Conservation (phyloP, 805 yeast genomes). For the Wickerhamiella hasegawae region DNA sequence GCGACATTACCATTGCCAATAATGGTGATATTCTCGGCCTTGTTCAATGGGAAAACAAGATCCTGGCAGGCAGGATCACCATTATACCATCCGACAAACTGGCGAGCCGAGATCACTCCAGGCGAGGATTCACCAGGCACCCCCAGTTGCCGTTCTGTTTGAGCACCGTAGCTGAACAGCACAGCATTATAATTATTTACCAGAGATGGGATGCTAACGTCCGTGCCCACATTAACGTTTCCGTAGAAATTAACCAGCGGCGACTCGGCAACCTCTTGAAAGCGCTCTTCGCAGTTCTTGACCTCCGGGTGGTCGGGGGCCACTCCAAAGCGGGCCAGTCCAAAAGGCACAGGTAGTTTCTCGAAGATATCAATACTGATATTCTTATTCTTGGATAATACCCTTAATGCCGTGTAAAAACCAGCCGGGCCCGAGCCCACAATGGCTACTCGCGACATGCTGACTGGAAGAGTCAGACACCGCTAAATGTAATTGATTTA, state of each 20-base stretch:
- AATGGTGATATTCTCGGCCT: conserved; percentile 51
- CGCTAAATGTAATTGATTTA: too few species aligned
- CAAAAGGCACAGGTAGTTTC: conserved; percentile 75
- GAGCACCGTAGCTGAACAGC: conserved; percentile 66
- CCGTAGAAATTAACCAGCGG: conserved; percentile 46
- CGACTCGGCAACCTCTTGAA: conserved; percentile 32
- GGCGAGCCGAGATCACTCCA: conserved; percentile 66
- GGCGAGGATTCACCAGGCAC: conserved; percentile 42
- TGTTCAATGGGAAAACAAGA: conserved; percentile 40
- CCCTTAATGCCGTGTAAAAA: conserved; percentile 68
- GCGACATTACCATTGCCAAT: conserved; percentile 98
- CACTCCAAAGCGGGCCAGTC: conserved; percentile 86
- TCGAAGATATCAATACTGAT: conserved; percentile 63
- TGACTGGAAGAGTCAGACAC: too few species aligned
- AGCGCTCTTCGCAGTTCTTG: conserved; percentile 52
- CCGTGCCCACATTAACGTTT: conserved; percentile 51
- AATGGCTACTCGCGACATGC: conserved; percentile 32
- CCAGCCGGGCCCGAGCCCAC: conserved; percentile 97
- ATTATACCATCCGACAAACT: conserved; percentile 93
- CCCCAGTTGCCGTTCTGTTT: conserved; percentile 34
- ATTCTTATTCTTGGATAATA: conserved; percentile 35
- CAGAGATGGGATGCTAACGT: conserved; percentile 36
- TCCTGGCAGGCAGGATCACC: conserved; percentile 54
- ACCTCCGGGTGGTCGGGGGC: conserved; percentile 99
- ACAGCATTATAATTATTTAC: conserved; percentile 50